A percentile compares a stretch with the other conserved stretches of the same genome.
These are phyloP conservation scores for Termitomyces sp. DNA, from an alignment of 768 basidiomycete species.

Conservation along the genomic window DNA sequence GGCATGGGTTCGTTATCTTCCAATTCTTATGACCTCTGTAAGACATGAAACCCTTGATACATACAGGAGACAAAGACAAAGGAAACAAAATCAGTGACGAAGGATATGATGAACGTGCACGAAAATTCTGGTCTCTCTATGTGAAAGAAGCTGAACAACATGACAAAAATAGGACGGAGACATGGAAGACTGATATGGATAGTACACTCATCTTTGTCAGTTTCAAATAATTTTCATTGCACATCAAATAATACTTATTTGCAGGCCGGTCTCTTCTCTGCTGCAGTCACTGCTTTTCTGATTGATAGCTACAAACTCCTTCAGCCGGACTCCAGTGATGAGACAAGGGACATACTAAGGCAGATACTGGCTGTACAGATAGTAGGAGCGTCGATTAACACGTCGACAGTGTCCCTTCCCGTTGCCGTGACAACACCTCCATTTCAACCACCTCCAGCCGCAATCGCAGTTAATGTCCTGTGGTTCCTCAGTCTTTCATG, in stretches of 20 bases:
- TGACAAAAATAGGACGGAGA: slow-evolving; percentile 1
- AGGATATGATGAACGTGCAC: slow-evolving; percentile 1
- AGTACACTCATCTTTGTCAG: slow-evolving; percentile 23
- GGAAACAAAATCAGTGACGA: neutral
- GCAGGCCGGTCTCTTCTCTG: slow-evolving; percentile 38
- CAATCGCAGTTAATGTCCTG: slow-evolving; percentile 20
- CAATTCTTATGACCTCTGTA: too few species aligned
- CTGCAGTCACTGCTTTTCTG: slow-evolving; percentile 31
- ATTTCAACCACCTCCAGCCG: slow-evolving; percentile 13
- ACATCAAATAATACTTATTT: too few species aligned
- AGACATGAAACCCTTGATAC: too few species aligned
- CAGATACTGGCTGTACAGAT: slow-evolving; percentile 10
- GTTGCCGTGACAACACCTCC: neutral
- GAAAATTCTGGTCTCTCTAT: neutral
- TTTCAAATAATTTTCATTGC: neutral
- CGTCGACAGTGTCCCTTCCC: neutral
- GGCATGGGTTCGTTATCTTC: too few species aligned
- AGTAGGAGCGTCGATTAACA: slow-evolving; percentile 3
- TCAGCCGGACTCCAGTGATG: slow-evolving; percentile 20
- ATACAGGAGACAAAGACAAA: too few species aligned
- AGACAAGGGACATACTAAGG: slow-evolving; percentile 18
- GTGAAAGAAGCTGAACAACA: neutral
- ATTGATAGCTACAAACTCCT: slow-evolving; percentile 29
- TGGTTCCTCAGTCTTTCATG: slow-evolving; percentile 8
- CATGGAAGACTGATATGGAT: slow-evolving; percentile 13